These are phyloP conservation scores for Fusarium clavum DNA, from an alignment of 2,329 filamentous ascomycete genomes.

Conservation along the genomic window DNA sequence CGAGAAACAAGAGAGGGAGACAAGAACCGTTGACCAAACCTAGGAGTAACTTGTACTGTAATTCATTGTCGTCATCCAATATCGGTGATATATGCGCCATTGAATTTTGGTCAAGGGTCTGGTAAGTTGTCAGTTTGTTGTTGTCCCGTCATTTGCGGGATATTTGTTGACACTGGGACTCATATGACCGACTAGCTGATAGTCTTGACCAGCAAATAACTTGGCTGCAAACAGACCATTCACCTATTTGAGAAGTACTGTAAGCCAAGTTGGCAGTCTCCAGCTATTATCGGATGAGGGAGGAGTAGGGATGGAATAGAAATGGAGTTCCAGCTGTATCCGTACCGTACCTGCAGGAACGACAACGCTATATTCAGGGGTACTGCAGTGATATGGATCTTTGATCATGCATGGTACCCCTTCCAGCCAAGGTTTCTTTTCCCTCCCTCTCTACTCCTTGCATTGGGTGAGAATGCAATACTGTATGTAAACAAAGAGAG, in stretches of 20 bases:
- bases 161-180: constrained; percentile 9
- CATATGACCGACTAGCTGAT: constrained; percentile 1
- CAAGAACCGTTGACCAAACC: not conserved
- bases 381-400: constrained; percentile 33
- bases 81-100: constrained; percentile 6
- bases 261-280: not conserved
- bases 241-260: not conserved
- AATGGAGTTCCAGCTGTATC: constrained; percentile 8
- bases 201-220: not conserved
- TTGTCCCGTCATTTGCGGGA: constrained; percentile 12
- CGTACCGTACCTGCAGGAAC: constrained; percentile 50
- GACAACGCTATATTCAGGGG: constrained; percentile 44
- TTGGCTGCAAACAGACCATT: constrained; percentile 10
- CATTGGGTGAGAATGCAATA: constrained; percentile 27
- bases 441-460: constrained; percentile 32
- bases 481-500: not conserved
- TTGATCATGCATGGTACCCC: constrained; percentile 31
- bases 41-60: not conserved
- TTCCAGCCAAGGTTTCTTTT: constrained; percentile 23
- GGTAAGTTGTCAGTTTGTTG: not conserved
- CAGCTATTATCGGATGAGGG: not conserved
- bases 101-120: constrained; percentile 2
- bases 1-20: constrained; percentile 14
- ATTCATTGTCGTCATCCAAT: constrained; percentile 7
- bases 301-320: not conserved